Conservation (phyloP, 2,329 filamentous ascomycete species). For the Talaromyces piceae region DNA sequence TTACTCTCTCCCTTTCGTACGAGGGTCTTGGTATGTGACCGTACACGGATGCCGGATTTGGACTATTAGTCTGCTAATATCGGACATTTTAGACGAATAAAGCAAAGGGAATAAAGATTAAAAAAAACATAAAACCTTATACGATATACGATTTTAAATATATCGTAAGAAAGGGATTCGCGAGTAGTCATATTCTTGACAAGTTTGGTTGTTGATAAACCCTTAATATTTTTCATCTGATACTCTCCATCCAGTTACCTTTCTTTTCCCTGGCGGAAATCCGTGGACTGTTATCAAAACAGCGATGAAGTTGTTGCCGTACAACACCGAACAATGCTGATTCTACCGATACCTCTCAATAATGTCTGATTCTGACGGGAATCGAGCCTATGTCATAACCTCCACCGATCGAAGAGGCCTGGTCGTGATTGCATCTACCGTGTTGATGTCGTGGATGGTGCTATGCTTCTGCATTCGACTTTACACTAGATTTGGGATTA, state of each 20-base stretch:
- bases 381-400: slow-evolving; percentile 13
- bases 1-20: not conserved
- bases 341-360: slow-evolving; percentile 2
- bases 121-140: too few species aligned
- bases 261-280: not conserved
- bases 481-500: slow-evolving; percentile 19
- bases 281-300: not conserved
- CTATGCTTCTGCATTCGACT: slow-evolving; percentile 14
- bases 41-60: not conserved
- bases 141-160: too few species aligned
- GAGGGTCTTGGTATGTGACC: not conserved
- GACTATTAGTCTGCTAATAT: not conserved
- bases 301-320: not conserved
- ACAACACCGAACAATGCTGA: not conserved
- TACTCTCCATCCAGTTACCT: too few species aligned
- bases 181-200: too few species aligned
- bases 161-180: not conserved
- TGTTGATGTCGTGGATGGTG: slow-evolving; percentile 20
- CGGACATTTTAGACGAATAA: not conserved
- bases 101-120: not conserved
- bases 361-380: slow-evolving; percentile 7
- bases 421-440: slow-evolving; percentile 13
- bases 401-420: slow-evolving; percentile 14
- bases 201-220: not conserved
- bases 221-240: not conserved